phyloP scores from a whole-genome alignment of 257 asterid genomes.

The Scutellaria galericulata region DNA sequence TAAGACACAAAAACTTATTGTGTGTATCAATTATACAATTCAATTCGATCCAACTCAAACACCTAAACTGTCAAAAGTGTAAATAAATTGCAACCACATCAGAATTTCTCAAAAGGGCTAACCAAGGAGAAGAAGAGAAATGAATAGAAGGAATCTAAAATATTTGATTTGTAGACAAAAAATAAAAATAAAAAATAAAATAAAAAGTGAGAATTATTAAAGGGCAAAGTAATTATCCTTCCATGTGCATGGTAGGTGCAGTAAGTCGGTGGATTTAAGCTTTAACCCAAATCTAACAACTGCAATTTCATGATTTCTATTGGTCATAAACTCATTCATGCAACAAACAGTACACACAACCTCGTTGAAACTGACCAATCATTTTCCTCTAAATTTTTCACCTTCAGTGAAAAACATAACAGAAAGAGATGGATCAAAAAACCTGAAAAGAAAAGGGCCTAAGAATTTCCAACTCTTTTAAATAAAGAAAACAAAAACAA shows the following conservation, averaged over 20 bases:
- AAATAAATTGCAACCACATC: no score
- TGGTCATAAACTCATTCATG: constrained; percentile 35
- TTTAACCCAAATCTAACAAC: constrained; percentile 40
- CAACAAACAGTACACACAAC: constrained; percentile 5
- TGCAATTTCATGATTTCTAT: constrained; percentile 25
- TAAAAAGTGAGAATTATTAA: no score
- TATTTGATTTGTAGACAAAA: background rate
- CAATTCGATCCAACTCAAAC: no score
- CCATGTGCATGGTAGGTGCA: background rate
- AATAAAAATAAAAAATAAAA: background rate
- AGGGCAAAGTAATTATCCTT: background rate
- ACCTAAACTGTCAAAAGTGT: no score
- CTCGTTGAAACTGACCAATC: constrained; percentile 24
- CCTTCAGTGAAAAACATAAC: constrained; percentile 33
- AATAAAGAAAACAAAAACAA: constrained; percentile 20
- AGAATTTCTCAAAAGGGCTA: no score
- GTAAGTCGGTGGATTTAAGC: constrained; percentile 37
- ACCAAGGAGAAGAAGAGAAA: no score
- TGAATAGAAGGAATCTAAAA: background rate
- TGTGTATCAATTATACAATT: no score
- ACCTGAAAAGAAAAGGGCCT: background rate
- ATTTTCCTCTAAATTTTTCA: constrained; percentile 17
- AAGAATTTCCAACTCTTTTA: background rate
- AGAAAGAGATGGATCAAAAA: constrained; percentile 18
- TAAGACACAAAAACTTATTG: no score